Evolutionary conservation across 2,329 filamentous ascomycete genomes (phyloP).

Genomic region (Fusarium annulatum): DNA sequence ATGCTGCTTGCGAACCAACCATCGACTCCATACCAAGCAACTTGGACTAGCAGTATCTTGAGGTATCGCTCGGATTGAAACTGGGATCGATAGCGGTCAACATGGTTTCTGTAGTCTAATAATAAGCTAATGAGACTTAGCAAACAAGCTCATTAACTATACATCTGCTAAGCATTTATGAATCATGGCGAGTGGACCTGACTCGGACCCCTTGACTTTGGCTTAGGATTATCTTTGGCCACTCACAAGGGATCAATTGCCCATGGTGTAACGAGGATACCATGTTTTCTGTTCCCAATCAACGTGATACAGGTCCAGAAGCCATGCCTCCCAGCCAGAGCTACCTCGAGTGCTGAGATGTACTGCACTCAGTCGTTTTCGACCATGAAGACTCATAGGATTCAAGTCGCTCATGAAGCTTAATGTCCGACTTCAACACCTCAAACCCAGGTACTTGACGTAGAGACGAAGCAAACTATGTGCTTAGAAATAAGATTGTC

Average conservation of each 20-base stretch:
- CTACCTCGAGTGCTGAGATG: neutral
- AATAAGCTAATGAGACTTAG: slow-evolving; percentile 4
- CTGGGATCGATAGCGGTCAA: neutral
- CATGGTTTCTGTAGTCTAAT: neutral
- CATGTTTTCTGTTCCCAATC: neutral
- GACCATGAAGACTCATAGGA: neutral
- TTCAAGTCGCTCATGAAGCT: neutral
- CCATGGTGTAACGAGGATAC: slow-evolving; percentile 15
- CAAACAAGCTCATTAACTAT: neutral
- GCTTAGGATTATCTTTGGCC: slow-evolving; percentile 1
- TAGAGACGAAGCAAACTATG: neutral
- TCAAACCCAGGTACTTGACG: neutral
- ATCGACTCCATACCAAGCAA: neutral
- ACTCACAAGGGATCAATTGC: slow-evolving; percentile 24
- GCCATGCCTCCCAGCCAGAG: neutral
- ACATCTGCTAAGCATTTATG: neutral
- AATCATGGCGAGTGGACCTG: slow-evolving; percentile 1
- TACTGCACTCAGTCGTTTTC: neutral
- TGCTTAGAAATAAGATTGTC: neutral
- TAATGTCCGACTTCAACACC: neutral
- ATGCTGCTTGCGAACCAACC: neutral
- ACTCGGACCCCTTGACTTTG: slow-evolving; percentile 2
- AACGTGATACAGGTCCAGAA: neutral
- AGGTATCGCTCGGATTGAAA: neutral
- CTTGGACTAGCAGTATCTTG: neutral